Evolutionary conservation across 352 stramenopile species (phyloP), one percentile per base, ranked within the genome.

Genomic region (Globisporangium nagaii): DNA sequence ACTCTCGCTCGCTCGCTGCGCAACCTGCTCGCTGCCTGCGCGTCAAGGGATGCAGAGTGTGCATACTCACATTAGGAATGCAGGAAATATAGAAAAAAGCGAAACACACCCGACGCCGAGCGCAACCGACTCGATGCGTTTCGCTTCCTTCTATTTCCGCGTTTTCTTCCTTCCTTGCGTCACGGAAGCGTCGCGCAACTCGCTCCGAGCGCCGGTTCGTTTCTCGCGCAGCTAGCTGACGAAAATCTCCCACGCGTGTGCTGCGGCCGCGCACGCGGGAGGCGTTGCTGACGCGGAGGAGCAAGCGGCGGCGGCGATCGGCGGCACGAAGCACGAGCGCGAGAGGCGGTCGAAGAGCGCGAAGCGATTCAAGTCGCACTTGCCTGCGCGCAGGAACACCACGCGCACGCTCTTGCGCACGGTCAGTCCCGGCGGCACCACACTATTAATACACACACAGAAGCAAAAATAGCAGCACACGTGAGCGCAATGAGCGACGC

Each of bases 321-420:
- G 37, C 53, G 72, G 69, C 41, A 87, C 25, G 52, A 84, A 90
- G 63, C 75, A 88, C 60, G 78, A 86, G 46, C 62, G 62, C 45
- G 80, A 83, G 46, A 58, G 10, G n/a, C 65, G 53, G 66, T 90
- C 78, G 20, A 80, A 77, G 44, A 90, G 72, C 45, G 79, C 59
- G 35, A 90, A 41, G 15, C 71, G 60, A 28, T 73, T 68, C 46
- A 86, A 60, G 43, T 64, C 63, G 60, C 63, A 66, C 36, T 66
- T 69, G 34, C 80, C 73, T 39, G 59, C 56, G 2, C 66, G 65
- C 15, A 88, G 47, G 60, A 84, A 82, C 28, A 68, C 71, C 48
- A 85, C 46, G 47, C 79, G 78, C 41, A 88, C 56, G 51, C 75
- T 88, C 63, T 79, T 78, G 56, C 72, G 70, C 46, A 86, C 68